Conservation (phyloP, 768 basidiomycete genomes). For the Kondoa malvinella region DNA sequence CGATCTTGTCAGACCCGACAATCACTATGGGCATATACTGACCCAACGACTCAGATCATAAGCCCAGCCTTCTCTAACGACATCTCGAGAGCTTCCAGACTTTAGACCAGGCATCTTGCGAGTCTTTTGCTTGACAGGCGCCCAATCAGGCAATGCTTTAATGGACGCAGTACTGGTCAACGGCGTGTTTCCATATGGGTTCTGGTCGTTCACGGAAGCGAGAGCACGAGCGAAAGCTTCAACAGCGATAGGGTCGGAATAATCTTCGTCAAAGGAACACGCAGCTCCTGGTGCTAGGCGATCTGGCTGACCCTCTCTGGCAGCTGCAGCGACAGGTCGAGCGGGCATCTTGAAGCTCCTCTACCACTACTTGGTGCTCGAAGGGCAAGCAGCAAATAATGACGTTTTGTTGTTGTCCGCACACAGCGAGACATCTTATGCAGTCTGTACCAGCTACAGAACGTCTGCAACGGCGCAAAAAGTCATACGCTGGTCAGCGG, state of each 20-base stretch:
- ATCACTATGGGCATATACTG: too few species aligned
- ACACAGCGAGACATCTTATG: too few species aligned
- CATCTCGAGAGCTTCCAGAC: neutral
- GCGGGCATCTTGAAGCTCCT: too few species aligned
- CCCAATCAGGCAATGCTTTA: constrained; percentile 68
- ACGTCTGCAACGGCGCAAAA: too few species aligned
- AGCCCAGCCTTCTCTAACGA: constrained; percentile 24
- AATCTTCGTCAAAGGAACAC: constrained; percentile 10
- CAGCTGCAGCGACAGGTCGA: too few species aligned
- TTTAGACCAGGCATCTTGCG: neutral
- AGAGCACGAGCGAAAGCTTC: constrained; percentile 5
- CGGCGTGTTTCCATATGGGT: neutral
- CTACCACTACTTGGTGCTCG: too few species aligned
- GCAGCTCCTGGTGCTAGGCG: neutral
- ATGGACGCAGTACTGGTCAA: constrained; percentile 29
- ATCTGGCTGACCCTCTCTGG: neutral
- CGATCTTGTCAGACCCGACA: too few species aligned
- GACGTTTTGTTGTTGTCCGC: too few species aligned
- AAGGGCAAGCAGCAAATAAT: too few species aligned
- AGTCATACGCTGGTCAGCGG: too few species aligned
- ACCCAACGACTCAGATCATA: constrained; percentile 25
- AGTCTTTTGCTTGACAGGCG: constrained; percentile 50
- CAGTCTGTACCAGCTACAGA: too few species aligned
- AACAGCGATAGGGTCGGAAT: constrained; percentile 19
- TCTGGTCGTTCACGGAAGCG: neutral